Percentiles rank a stretch among this genome's conserved stretches.
Conservation (phyloP, 73 alveolate species). For the Uronychia setigera region DNA sequence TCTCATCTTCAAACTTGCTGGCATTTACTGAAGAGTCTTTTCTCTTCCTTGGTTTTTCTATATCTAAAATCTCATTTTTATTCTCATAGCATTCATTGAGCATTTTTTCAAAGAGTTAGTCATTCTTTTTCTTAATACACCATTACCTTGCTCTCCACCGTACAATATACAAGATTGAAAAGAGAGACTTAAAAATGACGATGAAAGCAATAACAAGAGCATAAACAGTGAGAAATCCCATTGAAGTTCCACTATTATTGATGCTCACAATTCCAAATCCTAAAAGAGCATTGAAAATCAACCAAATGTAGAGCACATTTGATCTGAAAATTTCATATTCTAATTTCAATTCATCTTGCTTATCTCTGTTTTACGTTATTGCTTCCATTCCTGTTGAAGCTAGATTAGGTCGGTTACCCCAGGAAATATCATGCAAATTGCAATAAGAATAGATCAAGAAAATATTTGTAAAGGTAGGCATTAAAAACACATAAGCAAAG, state of each 20-base stretch:
- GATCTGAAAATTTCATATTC: conserved; percentile 8
- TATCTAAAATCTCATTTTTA: too few relatives aligned
- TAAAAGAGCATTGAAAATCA: background rate
- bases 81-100: too few relatives aligned
- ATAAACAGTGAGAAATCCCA: background rate
- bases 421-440: conserved; percentile 72
- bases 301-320: background rate
- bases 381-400: conserved; percentile 19
- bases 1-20: too few relatives aligned
- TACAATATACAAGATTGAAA: background rate
- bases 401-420: conserved; percentile 77
- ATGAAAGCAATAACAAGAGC: background rate
- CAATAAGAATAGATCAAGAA: conserved; percentile 66
- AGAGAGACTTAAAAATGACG: background rate
- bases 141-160: background rate
- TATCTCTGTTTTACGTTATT: background rate
- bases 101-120: too few relatives aligned
- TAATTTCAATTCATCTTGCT: background rate
- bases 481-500: background rate
- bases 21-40: too few relatives aligned
- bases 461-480: conserved; percentile 38
- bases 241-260: background rate
- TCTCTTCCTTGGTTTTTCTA: too few relatives aligned
- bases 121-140: background rate
- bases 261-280: background rate